These are phyloP conservation scores for Annulohypoxylon truncatum DNA, from an alignment of 2,329 filamentous ascomycete species.

Conservation along the genomic window DNA sequence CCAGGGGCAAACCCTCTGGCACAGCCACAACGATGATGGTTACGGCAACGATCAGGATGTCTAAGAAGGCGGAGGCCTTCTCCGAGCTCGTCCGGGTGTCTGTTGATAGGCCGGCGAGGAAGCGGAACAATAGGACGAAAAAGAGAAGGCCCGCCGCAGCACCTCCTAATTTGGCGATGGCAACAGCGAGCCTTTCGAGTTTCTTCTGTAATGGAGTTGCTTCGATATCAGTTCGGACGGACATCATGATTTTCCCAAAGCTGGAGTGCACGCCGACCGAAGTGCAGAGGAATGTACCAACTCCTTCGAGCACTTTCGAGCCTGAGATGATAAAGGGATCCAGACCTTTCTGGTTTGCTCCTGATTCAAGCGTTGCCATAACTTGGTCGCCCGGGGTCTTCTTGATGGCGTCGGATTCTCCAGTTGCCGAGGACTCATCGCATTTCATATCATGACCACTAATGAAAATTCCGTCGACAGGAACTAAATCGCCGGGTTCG, in stretches of 20 bases:
- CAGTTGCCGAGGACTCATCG: slow-evolving; percentile 76
- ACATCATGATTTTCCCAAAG: slow-evolving; percentile 67
- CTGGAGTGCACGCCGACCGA: slow-evolving; percentile 66
- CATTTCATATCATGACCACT: slow-evolving; percentile 73
- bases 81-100: slow-evolving; percentile 60
- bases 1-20: slow-evolving; percentile 73
- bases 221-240: slow-evolving; percentile 63
- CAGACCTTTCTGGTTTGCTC: slow-evolving; percentile 61
- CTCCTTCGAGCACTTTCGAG: slow-evolving; percentile 65
- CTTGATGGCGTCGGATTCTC: slow-evolving; percentile 76
- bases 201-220: slow-evolving; percentile 66
- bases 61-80: slow-evolving; percentile 72
- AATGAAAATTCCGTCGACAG: slow-evolving; percentile 74
- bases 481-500: slow-evolving; percentile 75
- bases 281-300: slow-evolving; percentile 65
- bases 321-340: slow-evolving; percentile 74
- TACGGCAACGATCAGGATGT: slow-evolving; percentile 72
- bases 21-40: slow-evolving; percentile 77
- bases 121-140: slow-evolving; percentile 82
- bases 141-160: slow-evolving; percentile 81
- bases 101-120: slow-evolving; percentile 69
- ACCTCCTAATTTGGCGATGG: slow-evolving; percentile 66
- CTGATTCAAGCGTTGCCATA: slow-evolving; percentile 64
- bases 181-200: slow-evolving; percentile 61
- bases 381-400: slow-evolving; percentile 71